Conservation (phyloP, 805 yeast genomes). For the Kockiozyma suomiensis region DNA sequence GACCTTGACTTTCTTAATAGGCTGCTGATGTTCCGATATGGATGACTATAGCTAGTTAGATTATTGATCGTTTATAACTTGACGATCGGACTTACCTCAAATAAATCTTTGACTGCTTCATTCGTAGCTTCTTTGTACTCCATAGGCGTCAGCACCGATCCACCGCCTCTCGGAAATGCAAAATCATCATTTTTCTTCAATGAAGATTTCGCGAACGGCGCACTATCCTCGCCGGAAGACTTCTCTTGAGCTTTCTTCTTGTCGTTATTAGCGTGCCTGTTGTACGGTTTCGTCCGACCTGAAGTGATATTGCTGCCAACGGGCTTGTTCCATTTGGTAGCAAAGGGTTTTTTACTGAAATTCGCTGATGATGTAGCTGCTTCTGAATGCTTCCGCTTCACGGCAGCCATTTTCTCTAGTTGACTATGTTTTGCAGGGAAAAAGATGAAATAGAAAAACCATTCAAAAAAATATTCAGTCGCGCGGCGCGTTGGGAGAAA, state of each 20-base stretch:
- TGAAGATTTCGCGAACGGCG: conserved; percentile 2
- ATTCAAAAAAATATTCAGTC: not conserved
- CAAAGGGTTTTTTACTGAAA: conserved; percentile 14
- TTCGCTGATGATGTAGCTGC: not conserved
- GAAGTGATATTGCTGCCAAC: not conserved
- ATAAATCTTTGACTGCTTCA: conserved; percentile 85
- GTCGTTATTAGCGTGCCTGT: not conserved
- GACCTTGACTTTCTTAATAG: conserved; percentile 22
- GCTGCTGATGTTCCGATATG: conserved; percentile 10
- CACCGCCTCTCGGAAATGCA: conserved; percentile 92
- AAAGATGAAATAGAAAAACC: not conserved
- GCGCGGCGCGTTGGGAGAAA: conserved; percentile 10
- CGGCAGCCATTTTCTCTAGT: conserved; percentile 7
- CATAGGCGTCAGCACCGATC: conserved; percentile 71
- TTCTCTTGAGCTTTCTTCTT: not conserved
- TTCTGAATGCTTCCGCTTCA: conserved; percentile 18
- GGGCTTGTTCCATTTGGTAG: conserved; percentile 11
- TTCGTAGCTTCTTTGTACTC: conserved; percentile 92
- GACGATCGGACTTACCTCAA: conserved; percentile 49
- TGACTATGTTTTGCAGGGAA: not conserved
- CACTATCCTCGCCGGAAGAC: not conserved
- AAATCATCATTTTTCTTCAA: conserved; percentile 8
- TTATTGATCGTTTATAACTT: no score
- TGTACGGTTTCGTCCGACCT: conserved; percentile 10
- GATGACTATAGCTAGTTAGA: conserved; percentile 14